Base-by-base conservation (phyloP, 805 yeast species). In the Clavispora asparagi region DNA sequence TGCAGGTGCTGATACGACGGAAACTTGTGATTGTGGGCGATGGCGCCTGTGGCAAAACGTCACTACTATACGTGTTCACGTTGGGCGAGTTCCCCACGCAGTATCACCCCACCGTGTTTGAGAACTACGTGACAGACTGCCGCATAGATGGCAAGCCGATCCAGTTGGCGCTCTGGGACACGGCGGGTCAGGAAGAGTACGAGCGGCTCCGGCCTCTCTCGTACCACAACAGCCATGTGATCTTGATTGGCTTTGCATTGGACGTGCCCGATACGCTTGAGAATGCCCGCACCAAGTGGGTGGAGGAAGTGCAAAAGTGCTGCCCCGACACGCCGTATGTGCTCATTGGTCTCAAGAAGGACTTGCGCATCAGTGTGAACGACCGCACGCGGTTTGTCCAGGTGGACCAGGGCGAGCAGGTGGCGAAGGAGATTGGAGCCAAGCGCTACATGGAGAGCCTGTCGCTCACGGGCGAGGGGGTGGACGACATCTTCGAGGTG, bases 141-240 rank as follows among this genome's bases (percentile, higher is more conserved):
- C 73, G 96, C 47, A 95, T 91, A 16, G 97, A 90, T 60, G 97
- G 97, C 4, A 90, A 89, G 55, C 85, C 94, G 13, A 95, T 90
- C 4, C 85, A 89, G 52, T 67, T 90, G 46, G 91, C 95, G 1
- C 68, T 90, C 25, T 90, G 97, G 97, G 97, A 90, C 62, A 90
- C 97, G 1, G 97, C 97, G 2, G 97, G 97, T 2, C 97, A 90
- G 67, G 97, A 90, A 68, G 97, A 90, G 65, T 90, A 90, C 62
- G 97, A 90, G 62, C 71, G 97, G 48, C 70, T 91, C 48, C 78
- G 97, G 50, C 97, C 97, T 0, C 70, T 91, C 53, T 85, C 95
- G 19, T 91, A 91, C 60, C 79, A 91, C 10, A 85, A 87, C 57
- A 95, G 97, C 2, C 87, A 91, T 63, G 86, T 87, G 46, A 84